Percentiles rank a stretch among this genome's conserved stretches.
Conservation (phyloP, 192 early-diverging fungal species). For the Rhizophlyctis rosea region DNA sequence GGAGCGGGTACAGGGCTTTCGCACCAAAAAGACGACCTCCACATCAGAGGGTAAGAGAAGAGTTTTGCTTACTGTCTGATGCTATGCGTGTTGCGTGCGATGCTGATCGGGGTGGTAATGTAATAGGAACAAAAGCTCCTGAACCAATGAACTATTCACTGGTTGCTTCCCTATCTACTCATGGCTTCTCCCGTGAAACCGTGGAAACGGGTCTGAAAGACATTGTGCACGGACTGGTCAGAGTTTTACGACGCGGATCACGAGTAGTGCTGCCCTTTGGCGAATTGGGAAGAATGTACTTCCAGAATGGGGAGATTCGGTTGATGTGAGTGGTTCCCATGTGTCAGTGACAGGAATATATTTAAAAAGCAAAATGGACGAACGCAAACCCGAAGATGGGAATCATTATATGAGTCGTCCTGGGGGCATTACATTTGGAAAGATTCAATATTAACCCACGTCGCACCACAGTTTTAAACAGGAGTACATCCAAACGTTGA, state of each 20-base stretch:
- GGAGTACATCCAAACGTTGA: no score
- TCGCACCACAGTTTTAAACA: no score
- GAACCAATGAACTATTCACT: conserved; percentile 46
- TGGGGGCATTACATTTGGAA: no score
- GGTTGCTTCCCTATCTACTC: conserved; percentile 17
- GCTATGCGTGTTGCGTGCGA: no score
- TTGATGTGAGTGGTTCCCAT: conserved; percentile 26
- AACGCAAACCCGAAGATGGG: no score
- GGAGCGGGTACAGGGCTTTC: conserved; percentile 44
- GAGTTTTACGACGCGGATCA: conserved; percentile 33
- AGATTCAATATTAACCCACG: no score
- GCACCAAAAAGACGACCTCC: conserved; percentile 4
- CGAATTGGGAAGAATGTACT: conserved; percentile 34
- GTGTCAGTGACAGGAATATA: no score
- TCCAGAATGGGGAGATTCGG: conserved; percentile 34
- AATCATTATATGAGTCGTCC: no score
- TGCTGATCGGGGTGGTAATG: no score
- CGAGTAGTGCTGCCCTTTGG: conserved; percentile 28
- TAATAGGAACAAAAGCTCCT: conserved; percentile 24
- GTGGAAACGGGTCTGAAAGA: conserved; percentile 48
- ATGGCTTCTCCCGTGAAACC: conserved; percentile 35
- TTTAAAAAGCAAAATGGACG: no score
- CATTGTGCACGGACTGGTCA: conserved; percentile 39
- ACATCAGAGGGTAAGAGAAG: conserved; percentile 14
- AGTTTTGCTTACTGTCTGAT: no score